Evolutionary conservation across 352 stramenopile species (phyloP), one percentile per base, ranked within the genome.

Genomic region (Phytophthora hybrid): DNA sequence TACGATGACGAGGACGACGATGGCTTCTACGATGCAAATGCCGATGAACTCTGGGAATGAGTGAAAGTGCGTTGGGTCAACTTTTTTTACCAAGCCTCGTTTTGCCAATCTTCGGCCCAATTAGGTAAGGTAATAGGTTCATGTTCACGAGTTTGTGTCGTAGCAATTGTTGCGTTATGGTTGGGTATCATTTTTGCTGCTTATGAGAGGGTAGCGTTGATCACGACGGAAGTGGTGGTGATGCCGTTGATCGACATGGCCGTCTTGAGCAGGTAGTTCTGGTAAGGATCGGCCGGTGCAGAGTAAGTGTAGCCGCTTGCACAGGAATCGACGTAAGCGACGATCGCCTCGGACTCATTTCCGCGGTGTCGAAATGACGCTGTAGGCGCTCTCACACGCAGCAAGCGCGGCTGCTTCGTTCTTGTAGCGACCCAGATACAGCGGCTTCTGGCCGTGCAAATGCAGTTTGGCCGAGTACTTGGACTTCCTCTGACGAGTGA

Each of bases 361-460:
- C 13, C 83, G 83, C 1, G 85, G 87, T 4, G 87, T 91, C 8
- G 79, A 83, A 52, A 93, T 85, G 52, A 77, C 76, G 37, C 57
- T 78, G 58, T 82, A 90, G 1, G 85, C 87, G 59, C 67, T 84
- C 44, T 93, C 85, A 34, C 85, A 93, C 3, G 83, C 87, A 21
- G 79, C 80, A 32, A 84, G 73, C 9, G 87, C 87, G 3, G 87
- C 83, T 5, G 80, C 82, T 77, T 92, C 82, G 37, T 73, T 92
- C 61, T 84, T 85, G 74, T 89, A 93, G 32, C 87, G 76, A 3
- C 87, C 87, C 5, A 93, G 58, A 44, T 93, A 93, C 10, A 93
- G 75, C 32, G 83, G 85, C 11, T 92, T 93, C 49, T 91, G 85
- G 0, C 84, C 85, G 8, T 76, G 70, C 21, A 93, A 56, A 58